Conservation (phyloP, 805 yeast species). For the Metschnikowia matae region DNA sequence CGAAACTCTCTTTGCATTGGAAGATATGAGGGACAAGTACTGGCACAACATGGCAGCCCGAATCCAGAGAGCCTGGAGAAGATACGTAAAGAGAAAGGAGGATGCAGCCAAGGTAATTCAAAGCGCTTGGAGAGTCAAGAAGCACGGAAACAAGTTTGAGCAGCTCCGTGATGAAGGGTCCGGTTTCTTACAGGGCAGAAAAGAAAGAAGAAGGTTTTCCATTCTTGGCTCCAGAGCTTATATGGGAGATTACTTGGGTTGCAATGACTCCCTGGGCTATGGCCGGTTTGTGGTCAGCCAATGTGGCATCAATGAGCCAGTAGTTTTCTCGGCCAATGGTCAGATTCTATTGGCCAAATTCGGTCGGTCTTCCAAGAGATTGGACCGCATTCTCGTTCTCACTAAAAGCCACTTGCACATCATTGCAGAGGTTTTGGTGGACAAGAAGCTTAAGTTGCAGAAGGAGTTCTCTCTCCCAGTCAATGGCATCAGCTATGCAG, state of each 20-base stretch:
- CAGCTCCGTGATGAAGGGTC: constrained; percentile 85
- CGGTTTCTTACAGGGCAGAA: constrained; percentile 61
- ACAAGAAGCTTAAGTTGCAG: constrained; percentile 49
- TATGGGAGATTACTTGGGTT: constrained; percentile 90
- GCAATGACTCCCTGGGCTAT: constrained; percentile 64
- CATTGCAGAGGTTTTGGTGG: constrained; percentile 67
- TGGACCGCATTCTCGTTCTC: constrained; percentile 68
- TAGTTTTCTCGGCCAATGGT: constrained; percentile 77
- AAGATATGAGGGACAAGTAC: constrained; percentile 92
- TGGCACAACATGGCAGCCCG: constrained; percentile 99
- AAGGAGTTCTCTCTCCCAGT: constrained; percentile 65
- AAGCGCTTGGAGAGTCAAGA: constrained; percentile 74
- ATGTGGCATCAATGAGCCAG: constrained; percentile 62
- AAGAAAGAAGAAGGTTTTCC: constrained; percentile 87
- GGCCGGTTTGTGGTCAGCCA: constrained; percentile 74
- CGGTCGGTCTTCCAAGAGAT: constrained; percentile 83
- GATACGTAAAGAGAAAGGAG: constrained; percentile 71
- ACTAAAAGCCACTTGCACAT: constrained; percentile 62
- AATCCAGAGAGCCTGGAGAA: constrained; percentile 95
- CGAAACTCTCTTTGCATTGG: constrained; percentile 91
- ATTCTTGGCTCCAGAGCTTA: constrained; percentile 82
- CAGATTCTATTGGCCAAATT: constrained; percentile 80
- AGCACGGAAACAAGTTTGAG: constrained; percentile 77
- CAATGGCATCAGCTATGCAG: constrained; percentile 54
- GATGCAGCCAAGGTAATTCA: constrained; percentile 84